Conservation (phyloP, 2,329 filamentous ascomycete genomes). For the Atkinsonella hypoxylon region DNA sequence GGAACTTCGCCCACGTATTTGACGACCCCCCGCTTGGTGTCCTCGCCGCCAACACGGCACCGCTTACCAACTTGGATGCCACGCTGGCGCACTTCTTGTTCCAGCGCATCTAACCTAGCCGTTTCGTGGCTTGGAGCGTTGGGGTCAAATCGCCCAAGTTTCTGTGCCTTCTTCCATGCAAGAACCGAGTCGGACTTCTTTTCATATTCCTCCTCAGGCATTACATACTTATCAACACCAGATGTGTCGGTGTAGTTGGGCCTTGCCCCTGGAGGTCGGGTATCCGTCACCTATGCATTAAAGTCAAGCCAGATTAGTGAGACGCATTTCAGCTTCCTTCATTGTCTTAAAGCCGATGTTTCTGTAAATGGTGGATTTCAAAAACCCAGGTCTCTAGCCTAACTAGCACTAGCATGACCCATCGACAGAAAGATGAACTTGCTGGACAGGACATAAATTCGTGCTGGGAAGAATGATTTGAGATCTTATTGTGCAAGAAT, state of each 20-base stretch:
- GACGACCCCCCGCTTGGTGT: slow-evolving; percentile 57
- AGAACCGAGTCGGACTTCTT: slow-evolving; percentile 78
- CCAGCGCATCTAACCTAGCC: slow-evolving; percentile 55
- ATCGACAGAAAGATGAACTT: neutral
- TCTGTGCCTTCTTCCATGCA: slow-evolving; percentile 90
- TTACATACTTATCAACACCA: slow-evolving; percentile 76
- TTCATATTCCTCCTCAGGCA: slow-evolving; percentile 80
- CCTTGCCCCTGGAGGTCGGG: slow-evolving; percentile 60
- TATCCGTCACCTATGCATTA: slow-evolving; percentile 57
- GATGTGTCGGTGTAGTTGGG: slow-evolving; percentile 74
- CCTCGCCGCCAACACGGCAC: slow-evolving; percentile 55
- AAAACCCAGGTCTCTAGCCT: too few species aligned
- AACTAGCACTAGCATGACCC: too few species aligned
- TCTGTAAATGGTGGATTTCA: neutral
- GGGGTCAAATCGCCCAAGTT: slow-evolving; percentile 93
- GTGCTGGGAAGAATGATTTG: too few species aligned
- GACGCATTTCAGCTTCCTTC: neutral
- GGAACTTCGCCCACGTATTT: slow-evolving; percentile 62
- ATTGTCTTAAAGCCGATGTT: neutral
- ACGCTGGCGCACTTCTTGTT: slow-evolving; percentile 57
- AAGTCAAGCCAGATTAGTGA: slow-evolving; percentile 17
- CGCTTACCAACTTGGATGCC: slow-evolving; percentile 52
- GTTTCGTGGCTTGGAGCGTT: slow-evolving; percentile 62
- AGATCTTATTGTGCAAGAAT: neutral
- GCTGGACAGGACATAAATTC: too few species aligned